Base-by-base conservation (phyloP, 495 filamentous ascomycete species). In the Stereocaulon alpinum region DNA sequence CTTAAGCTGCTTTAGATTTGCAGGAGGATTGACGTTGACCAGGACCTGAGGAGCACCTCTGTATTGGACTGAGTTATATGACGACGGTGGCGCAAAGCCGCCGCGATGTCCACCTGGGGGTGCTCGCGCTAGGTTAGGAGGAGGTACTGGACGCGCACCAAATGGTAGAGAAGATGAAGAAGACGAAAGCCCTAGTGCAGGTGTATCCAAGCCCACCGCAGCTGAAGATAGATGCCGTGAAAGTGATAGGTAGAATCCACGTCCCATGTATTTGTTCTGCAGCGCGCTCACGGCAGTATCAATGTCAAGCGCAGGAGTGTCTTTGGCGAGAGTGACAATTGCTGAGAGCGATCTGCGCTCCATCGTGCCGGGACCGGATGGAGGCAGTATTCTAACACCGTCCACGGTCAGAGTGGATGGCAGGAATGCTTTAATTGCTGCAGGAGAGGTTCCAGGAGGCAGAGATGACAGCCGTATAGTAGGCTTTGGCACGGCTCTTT, bases 191-290 rank as follows among this genome's bases (percentile, higher is more conserved):
- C 74, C 68, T 29, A 82, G 55, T 42, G 73, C 73, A 2, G 84
- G 71, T 45, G 80, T 69, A 10, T 76, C 74, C 4, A 81, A 77
- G 12, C 78, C 74, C 11, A 88, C 78, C 6, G 86, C 87, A 15
- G 88, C 84, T 3, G 91, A 95, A 4, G 91, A 93, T 20, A 96
- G 82, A 72, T 93, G 86, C 24, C 90, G 78, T 40, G 89, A 86
- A 40, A 95, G 74, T 5, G 81, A 82, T 4, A 97, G 76, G 70
- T 91, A 89, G 71, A 87, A 93, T 0, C 92, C 92, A 64, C 79
- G 87, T 15, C 92, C 92, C 15, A 97, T 77, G 68, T 97, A 96
- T 61, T 80, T 82, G 43, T 94, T 90, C 59, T 95, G 89, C 29
- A 96, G 73, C 1, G 79, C 67, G 64, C 84, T 89, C 34, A 95